A percentile compares a stretch with the other conserved stretches of the same genome.
These are phyloP conservation scores for Larix sibirica DNA, from an alignment of 83 land plant genomes.

Conservation along the genomic window DNA sequence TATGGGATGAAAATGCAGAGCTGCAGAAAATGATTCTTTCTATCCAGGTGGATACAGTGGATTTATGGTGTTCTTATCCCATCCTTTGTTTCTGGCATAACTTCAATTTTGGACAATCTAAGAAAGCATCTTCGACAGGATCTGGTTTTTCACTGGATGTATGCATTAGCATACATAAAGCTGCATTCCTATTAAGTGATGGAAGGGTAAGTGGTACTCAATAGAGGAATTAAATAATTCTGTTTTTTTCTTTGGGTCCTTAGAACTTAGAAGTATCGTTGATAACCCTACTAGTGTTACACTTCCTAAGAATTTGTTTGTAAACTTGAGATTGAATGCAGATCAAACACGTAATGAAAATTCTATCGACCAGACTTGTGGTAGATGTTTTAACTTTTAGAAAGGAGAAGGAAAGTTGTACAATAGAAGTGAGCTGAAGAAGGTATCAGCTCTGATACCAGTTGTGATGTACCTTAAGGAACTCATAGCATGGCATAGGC, in stretches of 20 bases:
- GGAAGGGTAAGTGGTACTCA: slow-evolving; percentile 66
- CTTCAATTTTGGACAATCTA: slow-evolving; percentile 32
- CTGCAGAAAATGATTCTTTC: background rate
- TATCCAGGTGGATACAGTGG: slow-evolving; percentile 41
- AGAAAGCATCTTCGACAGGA: slow-evolving; percentile 24
- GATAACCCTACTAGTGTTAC: background rate
- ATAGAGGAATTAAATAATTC: background rate
- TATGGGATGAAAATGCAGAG: background rate
- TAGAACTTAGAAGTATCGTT: background rate
- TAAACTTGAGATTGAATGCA: background rate
- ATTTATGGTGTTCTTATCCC: slow-evolving; percentile 72
- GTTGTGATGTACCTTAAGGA: no score
- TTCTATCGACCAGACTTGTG: background rate
- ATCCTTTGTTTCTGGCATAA: slow-evolving; percentile 54
- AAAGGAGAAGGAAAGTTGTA: no score
- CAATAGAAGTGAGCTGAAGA: no score
- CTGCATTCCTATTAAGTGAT: slow-evolving; percentile 77
- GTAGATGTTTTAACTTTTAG: no score
- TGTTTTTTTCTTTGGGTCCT: background rate
- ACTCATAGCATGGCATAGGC: no score
- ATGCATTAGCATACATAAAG: slow-evolving; percentile 43
- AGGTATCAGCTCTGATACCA: no score
- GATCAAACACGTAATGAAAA: background rate
- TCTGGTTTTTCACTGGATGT: slow-evolving; percentile 18
- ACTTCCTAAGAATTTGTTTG: no score